phyloP scores from a whole-genome alignment of 148 eudicot genomes.

The Silene conica region DNA sequence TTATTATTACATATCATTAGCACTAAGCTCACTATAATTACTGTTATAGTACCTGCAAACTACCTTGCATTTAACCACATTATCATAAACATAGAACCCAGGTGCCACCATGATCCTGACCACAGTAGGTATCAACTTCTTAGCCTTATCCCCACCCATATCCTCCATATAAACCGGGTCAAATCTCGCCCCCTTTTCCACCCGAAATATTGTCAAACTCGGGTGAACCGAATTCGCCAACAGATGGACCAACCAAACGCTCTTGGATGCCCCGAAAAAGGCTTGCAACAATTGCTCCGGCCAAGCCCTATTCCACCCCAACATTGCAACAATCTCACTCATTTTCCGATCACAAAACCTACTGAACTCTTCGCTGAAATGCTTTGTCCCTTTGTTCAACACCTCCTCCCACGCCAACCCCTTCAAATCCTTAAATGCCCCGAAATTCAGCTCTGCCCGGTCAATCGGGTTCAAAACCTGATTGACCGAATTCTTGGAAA shows the following conservation, averaged over 20 bases:
- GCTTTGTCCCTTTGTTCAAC: conserved; percentile 69
- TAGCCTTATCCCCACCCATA: conserved; percentile 60
- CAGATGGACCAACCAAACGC: conserved; percentile 79
- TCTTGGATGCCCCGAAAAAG: conserved; percentile 78
- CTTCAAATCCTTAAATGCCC: conserved; percentile 31
- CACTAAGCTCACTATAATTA: conserved; percentile 24
- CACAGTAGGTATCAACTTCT: conserved; percentile 41
- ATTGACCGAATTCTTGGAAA: conserved; percentile 28
- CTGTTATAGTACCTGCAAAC: conserved; percentile 63
- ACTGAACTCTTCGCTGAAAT: conserved; percentile 88
- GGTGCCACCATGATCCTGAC: conserved; percentile 91
- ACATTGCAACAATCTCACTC: conserved; percentile 80
- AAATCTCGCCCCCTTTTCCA: conserved; percentile 53
- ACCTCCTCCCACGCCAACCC: conserved; percentile 84
- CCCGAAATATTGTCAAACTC: conserved; percentile 54
- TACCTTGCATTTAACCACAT: conserved; percentile 95
- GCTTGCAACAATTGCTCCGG: conserved; percentile 84
- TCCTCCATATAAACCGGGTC: conserved; percentile 94
- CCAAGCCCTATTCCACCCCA: conserved; percentile 91
- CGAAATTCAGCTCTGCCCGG: conserved; percentile 50
- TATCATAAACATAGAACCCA: conserved; percentile 84
- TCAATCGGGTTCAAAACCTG: conserved; percentile 66
- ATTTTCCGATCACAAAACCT: conserved; percentile 83
- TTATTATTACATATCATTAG: conserved; percentile 19
- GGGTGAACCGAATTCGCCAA: conserved; percentile 91